These are phyloP conservation scores for Corylus heterophylla DNA, from an alignment of 306 rosid genomes.

Conservation along the genomic window DNA sequence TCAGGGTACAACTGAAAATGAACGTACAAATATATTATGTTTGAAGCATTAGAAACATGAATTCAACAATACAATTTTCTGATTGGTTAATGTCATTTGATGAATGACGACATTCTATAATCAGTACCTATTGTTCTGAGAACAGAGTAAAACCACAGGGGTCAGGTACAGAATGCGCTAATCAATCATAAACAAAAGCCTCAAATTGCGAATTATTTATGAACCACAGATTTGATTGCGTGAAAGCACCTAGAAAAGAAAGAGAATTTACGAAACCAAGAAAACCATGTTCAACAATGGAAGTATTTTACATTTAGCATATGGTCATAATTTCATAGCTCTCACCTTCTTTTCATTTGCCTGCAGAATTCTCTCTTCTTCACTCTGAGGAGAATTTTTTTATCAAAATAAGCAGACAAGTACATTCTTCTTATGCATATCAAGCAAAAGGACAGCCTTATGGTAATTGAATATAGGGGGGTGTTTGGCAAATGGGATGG, in stretches of 20 bases:
- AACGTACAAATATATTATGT: not conserved
- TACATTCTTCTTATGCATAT: not conserved
- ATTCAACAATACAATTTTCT: not conserved
- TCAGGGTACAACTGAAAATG: not conserved
- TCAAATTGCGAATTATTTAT: not conserved
- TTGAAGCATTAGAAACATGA: slow-evolving; percentile 17
- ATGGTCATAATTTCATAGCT: slow-evolving; percentile 9
- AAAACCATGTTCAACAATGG: not conserved
- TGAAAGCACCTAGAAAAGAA: not conserved
- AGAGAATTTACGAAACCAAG: slow-evolving; percentile 2
- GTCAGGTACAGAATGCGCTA: not conserved
- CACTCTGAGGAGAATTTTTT: slow-evolving; percentile 49
- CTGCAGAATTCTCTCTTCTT: slow-evolving; percentile 84
- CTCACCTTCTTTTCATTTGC: slow-evolving; percentile 55
- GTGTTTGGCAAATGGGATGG: too few species aligned
- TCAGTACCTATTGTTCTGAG: not conserved
- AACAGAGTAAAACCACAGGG: not conserved
- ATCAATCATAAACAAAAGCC: not conserved
- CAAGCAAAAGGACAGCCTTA: not conserved
- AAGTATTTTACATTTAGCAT: not conserved
- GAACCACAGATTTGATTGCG: not conserved
- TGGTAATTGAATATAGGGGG: not conserved
- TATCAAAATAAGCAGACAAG: slow-evolving; percentile 24
- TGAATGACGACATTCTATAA: not conserved
- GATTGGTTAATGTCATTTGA: not conserved